phyloP scores from a whole-genome alignment of 441 rosid genomes.

The Raphanus hybrid region DNA sequence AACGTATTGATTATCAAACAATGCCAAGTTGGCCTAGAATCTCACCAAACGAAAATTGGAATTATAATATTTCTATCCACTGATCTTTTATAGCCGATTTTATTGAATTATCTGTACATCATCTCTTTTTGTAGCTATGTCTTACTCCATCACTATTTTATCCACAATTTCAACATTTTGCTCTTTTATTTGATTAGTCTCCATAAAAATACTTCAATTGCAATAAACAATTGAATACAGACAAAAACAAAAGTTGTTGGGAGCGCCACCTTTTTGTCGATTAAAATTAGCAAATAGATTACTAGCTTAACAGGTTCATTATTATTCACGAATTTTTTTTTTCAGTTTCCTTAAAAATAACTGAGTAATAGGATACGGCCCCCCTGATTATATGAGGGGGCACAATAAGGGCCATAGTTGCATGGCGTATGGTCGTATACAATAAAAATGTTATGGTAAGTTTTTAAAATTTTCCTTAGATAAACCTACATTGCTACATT shows the following conservation, averaged over 20 bases:
- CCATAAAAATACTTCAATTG: neutral
- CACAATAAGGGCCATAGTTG: neutral
- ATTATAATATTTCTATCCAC: neutral
- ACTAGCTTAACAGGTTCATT: neutral
- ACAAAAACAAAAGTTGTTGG: slow-evolving; percentile 9
- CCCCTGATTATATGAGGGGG: neutral
- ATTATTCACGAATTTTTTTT: neutral
- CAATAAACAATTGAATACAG: slow-evolving; percentile 14
- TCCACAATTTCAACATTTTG: slow-evolving; percentile 32
- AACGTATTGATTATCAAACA: neutral
- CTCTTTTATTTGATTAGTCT: slow-evolving; percentile 25
- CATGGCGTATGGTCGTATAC: neutral
- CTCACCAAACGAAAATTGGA: slow-evolving; percentile 9
- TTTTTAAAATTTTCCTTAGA: neutral
- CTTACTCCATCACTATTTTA: slow-evolving; percentile 4
- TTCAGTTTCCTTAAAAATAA: neutral
- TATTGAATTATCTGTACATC: slow-evolving; percentile 18
- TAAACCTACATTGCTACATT: neutral
- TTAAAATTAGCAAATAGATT: slow-evolving; percentile 5
- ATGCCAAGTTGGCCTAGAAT: slow-evolving; percentile 27
- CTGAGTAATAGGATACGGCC: neutral
- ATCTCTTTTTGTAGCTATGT: slow-evolving; percentile 26
- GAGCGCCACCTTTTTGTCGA: slow-evolving; percentile 16
- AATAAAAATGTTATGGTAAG: neutral
- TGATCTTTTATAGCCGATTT: slow-evolving; percentile 21